Base-by-base conservation (phyloP, 2,329 filamentous ascomycete genomes). In the Didymella arachidicola region DNA sequence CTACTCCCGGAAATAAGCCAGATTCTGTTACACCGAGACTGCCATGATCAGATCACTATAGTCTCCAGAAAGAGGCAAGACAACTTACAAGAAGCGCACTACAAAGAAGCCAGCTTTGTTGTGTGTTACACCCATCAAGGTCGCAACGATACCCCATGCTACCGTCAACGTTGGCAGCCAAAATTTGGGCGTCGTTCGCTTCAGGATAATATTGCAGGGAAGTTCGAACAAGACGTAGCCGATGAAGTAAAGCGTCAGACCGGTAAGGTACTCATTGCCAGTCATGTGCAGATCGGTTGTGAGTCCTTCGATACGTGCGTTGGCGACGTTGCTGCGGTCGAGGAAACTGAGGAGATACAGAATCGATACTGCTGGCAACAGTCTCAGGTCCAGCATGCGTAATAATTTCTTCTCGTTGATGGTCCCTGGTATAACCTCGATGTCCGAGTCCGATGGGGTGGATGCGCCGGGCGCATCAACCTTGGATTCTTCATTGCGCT, bases 241-340 rank as follows among this genome's bases (percentile, higher is more conserved):
- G 55, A 82, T 77, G 67, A 91, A 91, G 72, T 89, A 91, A 0
- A 90, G 72, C 0, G 87, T 90, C 39, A 90, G 69, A 1, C 86
- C 86, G 0, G 84, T 87, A 1, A 90, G 78, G 57, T 91, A 90
- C 64, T 89, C 81, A 55, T 77, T 74, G 0, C 74, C 75, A 1
- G 75, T 77, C 71, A 79, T 74, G 0, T 62, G 19, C 4, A 76
- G 51, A 42, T 76, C 71, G 11, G 49, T 62, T 0, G 64, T 72
- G 1, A 78, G 65, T 6, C 76, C 74, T 54, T 78, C 75, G 30
- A 81, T 72, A 25, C 75, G 73, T 43, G 73, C 80, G 80, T 86
- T 89, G 27, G 69, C 72, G 57, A 77, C 71, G 67, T 71, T 78
- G 59, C 74, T 78, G 10, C 73, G 67, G 46, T 74, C 80, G 39